Evolutionary conservation across 129 eudicot species (phyloP).

Genomic region (Kitagawia praeruptora): DNA sequence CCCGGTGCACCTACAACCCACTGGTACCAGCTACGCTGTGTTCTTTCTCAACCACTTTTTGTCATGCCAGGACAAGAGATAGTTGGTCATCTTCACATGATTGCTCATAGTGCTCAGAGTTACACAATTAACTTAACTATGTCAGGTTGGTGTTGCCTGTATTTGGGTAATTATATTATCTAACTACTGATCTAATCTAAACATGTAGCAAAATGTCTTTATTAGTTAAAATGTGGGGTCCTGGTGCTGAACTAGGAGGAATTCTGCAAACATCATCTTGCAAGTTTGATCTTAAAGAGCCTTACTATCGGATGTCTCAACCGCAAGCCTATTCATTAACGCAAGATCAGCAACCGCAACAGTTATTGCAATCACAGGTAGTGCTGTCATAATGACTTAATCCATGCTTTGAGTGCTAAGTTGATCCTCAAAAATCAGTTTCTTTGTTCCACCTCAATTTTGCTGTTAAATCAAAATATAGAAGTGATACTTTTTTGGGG

Average conservation of each 20-base stretch:
- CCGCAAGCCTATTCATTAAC: conserved; percentile 65
- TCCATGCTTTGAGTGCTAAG: not conserved
- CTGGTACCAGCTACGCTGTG: conserved; percentile 96
- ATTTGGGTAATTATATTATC: not conserved
- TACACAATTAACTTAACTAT: conserved; percentile 76
- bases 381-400: not conserved
- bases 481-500: not conserved
- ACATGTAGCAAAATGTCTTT: conserved; percentile 9
- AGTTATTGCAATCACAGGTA: conserved; percentile 68
- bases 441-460: not conserved
- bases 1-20: conserved; percentile 99
- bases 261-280: conserved; percentile 81
- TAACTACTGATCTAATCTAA: conserved; percentile 1
- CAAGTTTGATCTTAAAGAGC: conserved; percentile 81
- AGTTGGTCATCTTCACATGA: conserved; percentile 79
- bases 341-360: conserved; percentile 74
- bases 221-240: conserved; percentile 87
- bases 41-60: conserved; percentile 75
- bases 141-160: conserved; percentile 56
- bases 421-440: too few species aligned
- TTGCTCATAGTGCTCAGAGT: conserved; percentile 93
- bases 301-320: conserved; percentile 95
- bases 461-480: not conserved
- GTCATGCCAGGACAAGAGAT: conserved; percentile 99
- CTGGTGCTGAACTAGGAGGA: conserved; percentile 96